Evolutionary conservation across 2,329 filamentous ascomycete species (phyloP).

Genomic region (Periconia digitata): DNA sequence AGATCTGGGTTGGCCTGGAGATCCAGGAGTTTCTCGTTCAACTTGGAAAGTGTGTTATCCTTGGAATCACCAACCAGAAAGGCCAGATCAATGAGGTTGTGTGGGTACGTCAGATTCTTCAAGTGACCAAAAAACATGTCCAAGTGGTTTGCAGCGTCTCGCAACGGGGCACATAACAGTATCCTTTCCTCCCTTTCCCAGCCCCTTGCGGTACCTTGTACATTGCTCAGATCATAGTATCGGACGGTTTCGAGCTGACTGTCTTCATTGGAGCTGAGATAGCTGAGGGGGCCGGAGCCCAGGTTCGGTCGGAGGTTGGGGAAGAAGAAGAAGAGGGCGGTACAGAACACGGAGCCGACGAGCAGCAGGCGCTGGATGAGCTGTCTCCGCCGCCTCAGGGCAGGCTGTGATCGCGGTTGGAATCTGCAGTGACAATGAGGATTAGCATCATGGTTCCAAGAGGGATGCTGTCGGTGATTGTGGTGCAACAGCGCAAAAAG

Average conservation of each 20-base stretch:
- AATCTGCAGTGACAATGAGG: conserved; percentile 61
- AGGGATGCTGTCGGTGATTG: conserved; percentile 15
- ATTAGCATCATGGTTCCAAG: conserved; percentile 32
- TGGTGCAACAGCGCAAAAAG: conserved; percentile 20
- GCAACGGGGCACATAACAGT: conserved; percentile 87
- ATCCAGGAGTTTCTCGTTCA: conserved; percentile 73
- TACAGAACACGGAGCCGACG: conserved; percentile 56
- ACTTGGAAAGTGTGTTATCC: conserved; percentile 77
- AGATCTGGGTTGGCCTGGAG: conserved; percentile 80
- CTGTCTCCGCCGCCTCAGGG: conserved; percentile 71
- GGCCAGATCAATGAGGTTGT: conserved; percentile 92
- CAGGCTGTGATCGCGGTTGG: conserved; percentile 76
- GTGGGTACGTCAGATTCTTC: conserved; percentile 94
- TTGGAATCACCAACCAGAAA: conserved; percentile 98
- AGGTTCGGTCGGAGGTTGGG: conserved; percentile 69
- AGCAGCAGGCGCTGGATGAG: conserved; percentile 69
- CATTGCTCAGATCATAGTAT: conserved; percentile 93
- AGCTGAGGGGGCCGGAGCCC: conserved; percentile 66
- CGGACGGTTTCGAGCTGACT: conserved; percentile 90
- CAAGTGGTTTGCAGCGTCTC: conserved; percentile 89
- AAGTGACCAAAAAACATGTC: conserved; percentile 99
- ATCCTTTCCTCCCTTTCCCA: conserved; percentile 98
- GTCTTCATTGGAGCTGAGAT: conserved; percentile 67
- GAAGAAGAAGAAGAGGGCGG: conserved; percentile 71
- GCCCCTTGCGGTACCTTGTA: conserved; percentile 85